A percentile compares a stretch with the other conserved stretches of the same genome.
These are phyloP conservation scores for Pseudogymnoascus sp. DNA, from an alignment of 2,329 filamentous ascomycete species.

Conservation along the genomic window DNA sequence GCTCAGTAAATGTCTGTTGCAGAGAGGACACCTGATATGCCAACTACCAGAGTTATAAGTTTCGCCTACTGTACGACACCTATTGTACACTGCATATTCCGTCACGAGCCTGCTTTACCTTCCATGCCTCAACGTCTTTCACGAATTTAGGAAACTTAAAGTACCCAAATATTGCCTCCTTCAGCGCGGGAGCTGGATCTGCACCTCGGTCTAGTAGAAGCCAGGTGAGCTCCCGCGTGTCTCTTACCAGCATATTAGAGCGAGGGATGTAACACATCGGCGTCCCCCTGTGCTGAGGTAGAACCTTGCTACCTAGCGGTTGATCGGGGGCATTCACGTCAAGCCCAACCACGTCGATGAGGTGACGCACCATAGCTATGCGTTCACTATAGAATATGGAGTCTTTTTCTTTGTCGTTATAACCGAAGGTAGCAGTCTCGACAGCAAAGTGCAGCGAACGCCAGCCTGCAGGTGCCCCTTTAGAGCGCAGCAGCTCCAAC, in stretches of 20 bases:
- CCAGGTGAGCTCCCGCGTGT: slow-evolving; percentile 6
- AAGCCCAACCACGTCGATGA: slow-evolving; percentile 11
- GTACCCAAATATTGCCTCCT: not conserved
- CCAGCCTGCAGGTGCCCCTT: slow-evolving; percentile 10
- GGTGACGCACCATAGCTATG: slow-evolving; percentile 13
- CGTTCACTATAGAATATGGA: not conserved
- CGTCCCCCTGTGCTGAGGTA: not conserved
- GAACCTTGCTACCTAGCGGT: not conserved
- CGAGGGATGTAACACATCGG: slow-evolving; percentile 11
- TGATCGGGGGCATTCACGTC: slow-evolving; percentile 10
- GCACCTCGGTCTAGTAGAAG: slow-evolving; percentile 12
- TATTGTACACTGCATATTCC: not conserved
- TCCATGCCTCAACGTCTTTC: not conserved
- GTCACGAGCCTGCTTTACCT: not conserved
- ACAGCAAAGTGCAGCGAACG: slow-evolving; percentile 12
- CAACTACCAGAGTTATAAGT: no score
- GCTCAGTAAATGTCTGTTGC: no score
- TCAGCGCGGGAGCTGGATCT: slow-evolving; percentile 8
- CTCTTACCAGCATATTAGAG: not conserved
- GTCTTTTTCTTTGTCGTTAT: not conserved
- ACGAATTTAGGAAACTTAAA: not conserved
- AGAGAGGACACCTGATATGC: no score
- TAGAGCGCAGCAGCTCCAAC: slow-evolving; percentile 12
- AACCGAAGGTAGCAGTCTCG: slow-evolving; percentile 2
- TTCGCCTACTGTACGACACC: not conserved